These are phyloP conservation scores for Lippia alba DNA, from an alignment of 305 asterid species.

Conservation along the genomic window DNA sequence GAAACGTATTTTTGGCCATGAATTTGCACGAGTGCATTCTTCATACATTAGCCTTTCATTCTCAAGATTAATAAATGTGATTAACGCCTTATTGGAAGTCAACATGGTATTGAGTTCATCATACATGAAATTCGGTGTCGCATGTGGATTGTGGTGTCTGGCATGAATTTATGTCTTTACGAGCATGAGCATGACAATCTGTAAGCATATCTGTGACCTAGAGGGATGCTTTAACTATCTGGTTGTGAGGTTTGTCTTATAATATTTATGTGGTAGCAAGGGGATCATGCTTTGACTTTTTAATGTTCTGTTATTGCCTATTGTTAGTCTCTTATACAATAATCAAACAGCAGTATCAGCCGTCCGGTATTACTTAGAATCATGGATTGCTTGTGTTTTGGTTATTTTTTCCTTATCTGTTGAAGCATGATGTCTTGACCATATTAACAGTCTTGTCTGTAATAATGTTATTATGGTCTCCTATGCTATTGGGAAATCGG, in stretches of 20 bases:
- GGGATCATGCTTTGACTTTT: slow-evolving; percentile 11
- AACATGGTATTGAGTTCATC: slow-evolving; percentile 7
- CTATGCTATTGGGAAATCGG: slow-evolving; percentile 16
- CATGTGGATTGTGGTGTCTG: not conserved
- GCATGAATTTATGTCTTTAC: not conserved
- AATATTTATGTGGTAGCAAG: slow-evolving; percentile 7
- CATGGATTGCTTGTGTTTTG: slow-evolving; percentile 14
- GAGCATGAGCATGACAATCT: not conserved
- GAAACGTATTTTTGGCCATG: not conserved
- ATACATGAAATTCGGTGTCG: not conserved
- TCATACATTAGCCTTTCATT: slow-evolving; percentile 6
- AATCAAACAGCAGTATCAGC: not conserved
- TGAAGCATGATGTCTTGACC: slow-evolving; percentile 12
- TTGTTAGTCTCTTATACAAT: not conserved
- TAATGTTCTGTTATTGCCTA: not conserved
- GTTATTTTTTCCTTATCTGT: slow-evolving; percentile 6
- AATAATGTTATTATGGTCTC: slow-evolving; percentile 1
- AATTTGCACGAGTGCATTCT: not conserved
- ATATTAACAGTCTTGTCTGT: not conserved
- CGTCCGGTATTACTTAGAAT: not conserved
- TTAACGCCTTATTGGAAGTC: not conserved
- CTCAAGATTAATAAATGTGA: not conserved
- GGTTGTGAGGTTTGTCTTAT: not conserved
- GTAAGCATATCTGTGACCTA: slow-evolving; percentile 4
- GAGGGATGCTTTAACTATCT: not conserved